These are phyloP conservation scores for Sugiyamaella smithiae DNA, from an alignment of 805 yeast genomes.

Conservation along the genomic window DNA sequence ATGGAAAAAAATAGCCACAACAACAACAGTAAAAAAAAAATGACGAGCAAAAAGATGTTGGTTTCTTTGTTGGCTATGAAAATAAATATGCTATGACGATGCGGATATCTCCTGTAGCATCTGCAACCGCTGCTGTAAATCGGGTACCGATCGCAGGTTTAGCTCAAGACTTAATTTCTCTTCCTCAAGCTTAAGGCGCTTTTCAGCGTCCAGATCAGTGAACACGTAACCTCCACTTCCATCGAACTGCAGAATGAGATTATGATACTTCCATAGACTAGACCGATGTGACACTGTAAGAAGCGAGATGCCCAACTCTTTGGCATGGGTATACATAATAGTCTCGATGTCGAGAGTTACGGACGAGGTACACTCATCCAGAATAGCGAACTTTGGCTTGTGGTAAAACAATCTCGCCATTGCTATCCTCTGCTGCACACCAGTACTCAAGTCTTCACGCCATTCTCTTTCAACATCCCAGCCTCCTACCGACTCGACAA, in stretches of 20 bases:
- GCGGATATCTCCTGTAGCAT: slow-evolving; percentile 40
- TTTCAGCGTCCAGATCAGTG: slow-evolving; percentile 64
- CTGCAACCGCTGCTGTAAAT: slow-evolving; percentile 60
- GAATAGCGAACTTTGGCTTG: slow-evolving; percentile 86
- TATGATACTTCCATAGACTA: slow-evolving; percentile 89
- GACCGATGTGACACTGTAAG: slow-evolving; percentile 91
- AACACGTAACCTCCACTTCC: slow-evolving; percentile 73
- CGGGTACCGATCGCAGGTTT: slow-evolving; percentile 66
- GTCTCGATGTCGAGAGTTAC: slow-evolving; percentile 90
- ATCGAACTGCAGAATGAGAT: slow-evolving; percentile 75
- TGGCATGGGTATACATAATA: slow-evolving; percentile 82
- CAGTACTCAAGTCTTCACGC: slow-evolving; percentile 84
- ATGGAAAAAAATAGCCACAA: no score
- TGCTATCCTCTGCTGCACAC: slow-evolving; percentile 91
- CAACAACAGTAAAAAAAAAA: no score
- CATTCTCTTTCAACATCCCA: slow-evolving; percentile 73
- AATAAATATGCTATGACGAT: slow-evolving; percentile 1
- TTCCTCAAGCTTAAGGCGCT: slow-evolving; percentile 71
- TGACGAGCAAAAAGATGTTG: no score
- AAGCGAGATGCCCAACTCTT: slow-evolving; percentile 71
- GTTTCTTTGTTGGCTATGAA: neutral
- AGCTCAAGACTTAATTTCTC: slow-evolving; percentile 71
- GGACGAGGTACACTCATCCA: slow-evolving; percentile 95
- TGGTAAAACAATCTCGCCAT: slow-evolving; percentile 92
- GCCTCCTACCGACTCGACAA: slow-evolving; percentile 45